Percentiles rank a stretch among this genome's conserved stretches.
Conservation (phyloP, 495 filamentous ascomycete species). For the Pseudevernia furfuracea region DNA sequence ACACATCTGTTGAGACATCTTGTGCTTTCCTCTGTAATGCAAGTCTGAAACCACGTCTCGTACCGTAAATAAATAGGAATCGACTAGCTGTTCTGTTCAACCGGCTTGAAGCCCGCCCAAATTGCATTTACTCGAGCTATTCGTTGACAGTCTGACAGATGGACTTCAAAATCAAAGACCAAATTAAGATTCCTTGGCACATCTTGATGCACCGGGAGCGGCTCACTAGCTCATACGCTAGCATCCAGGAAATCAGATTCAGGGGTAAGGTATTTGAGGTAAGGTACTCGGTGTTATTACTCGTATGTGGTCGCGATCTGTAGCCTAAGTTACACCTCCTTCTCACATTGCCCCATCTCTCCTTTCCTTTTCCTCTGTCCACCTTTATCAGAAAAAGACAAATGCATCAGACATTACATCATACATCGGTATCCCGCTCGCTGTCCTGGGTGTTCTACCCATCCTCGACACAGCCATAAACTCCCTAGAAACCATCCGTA, state of each 20-base stretch:
- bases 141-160: not conserved
- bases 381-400: slow-evolving; percentile 8
- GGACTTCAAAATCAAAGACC: not conserved
- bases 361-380: not conserved
- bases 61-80: not conserved
- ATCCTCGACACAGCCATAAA: slow-evolving; percentile 52
- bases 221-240: not conserved
- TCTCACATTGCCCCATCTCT: not conserved
- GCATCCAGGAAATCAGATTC: not conserved
- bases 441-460: slow-evolving; percentile 58
- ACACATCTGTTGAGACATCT: slow-evolving; percentile 15
- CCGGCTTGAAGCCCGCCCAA: slow-evolving; percentile 1
- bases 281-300: not conserved
- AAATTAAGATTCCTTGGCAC: too few species aligned
- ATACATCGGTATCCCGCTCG: slow-evolving; percentile 56
- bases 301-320: not conserved
- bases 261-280: too few species aligned
- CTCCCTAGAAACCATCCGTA: slow-evolving; percentile 45
- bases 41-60: not conserved
- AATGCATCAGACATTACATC: slow-evolving; percentile 39
- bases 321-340: not conserved
- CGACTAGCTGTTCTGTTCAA: not conserved
- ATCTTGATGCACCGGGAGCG: not conserved
- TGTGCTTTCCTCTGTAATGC: not conserved
- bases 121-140: not conserved